Evolutionary conservation across 2,329 filamentous ascomycete species (phyloP), one percentile per base, ranked within the genome.

Genomic region (Clarireedia hainanense): DNA sequence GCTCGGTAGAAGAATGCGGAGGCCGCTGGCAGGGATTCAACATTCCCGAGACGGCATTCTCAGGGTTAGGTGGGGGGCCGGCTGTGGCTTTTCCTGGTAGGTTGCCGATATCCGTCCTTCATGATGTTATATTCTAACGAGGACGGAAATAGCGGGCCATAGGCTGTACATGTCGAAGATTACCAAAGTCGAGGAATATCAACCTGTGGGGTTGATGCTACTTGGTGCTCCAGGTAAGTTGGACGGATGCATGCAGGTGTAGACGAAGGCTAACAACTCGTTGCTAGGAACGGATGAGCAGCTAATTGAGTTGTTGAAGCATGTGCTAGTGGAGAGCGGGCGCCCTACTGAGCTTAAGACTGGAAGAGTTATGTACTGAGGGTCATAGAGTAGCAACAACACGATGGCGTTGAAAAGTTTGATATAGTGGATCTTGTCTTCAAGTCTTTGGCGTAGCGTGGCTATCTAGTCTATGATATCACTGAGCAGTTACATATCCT

Each of bases 21-120:
- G 49, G 52, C n/a, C 50, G 20, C 7, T 63, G 61, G 62, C 62
- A 64, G 50, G 62, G 62, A 5, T 63, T 56, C n/a, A 57, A 60
- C 4, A 43, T 63, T 26, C 51, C 55, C 1, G 52, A 57, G 10
- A 61, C 60, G 12, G 54, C 57, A 12, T 60, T 58, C 40, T 60
- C 61, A 4, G 57, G 58, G 17, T 52, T 64, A 1, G 61, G 62
- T 27, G 61, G 57, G 3, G 46, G 61, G 12, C 62, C 61, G 2
- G 57, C 54, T 27, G 47, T 64, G 6, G 57, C 58, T 15, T 47
- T 64, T 20, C 62, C 62, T 17, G 58, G 62, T 64, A 51, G n/a
- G 39, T 15, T 45, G 17, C 6, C 3, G 2, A 20, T 42, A 42
- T n/a, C n/a, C 9, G 6, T 17, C 17, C 6, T 20, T 4, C 6